These are phyloP conservation scores for Spathaspora sp. DNA, from an alignment of 805 yeast species.

Conservation along the genomic window DNA sequence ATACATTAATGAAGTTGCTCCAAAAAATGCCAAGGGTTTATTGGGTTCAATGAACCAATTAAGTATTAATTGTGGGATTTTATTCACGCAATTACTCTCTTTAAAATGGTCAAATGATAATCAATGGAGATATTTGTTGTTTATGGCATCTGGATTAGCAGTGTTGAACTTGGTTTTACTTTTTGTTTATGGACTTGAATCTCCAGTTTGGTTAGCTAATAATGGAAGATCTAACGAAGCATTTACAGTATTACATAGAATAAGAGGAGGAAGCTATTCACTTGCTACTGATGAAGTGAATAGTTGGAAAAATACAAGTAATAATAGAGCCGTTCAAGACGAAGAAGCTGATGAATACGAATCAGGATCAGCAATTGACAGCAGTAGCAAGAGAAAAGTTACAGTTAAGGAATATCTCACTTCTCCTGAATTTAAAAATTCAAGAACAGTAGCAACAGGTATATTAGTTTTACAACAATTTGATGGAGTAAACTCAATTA, in stretches of 20 bases:
- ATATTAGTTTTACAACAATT: constrained; percentile 85
- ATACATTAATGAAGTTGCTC: constrained; percentile 76
- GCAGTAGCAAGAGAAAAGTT: constrained; percentile 12
- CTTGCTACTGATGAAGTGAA: constrained; percentile 33
- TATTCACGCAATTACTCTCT: constrained; percentile 75
- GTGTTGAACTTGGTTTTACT: constrained; percentile 40
- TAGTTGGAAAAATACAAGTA: constrained; percentile 26
- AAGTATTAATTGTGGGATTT: constrained; percentile 79
- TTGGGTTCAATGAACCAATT: constrained; percentile 91
- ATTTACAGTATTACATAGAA: constrained; percentile 27
- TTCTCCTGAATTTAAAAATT: constrained; percentile 48
- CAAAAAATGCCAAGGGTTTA: constrained; percentile 62
- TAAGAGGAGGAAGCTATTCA: constrained; percentile 38
- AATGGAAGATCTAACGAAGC: constrained; percentile 46
- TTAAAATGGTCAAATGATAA: constrained; percentile 58
- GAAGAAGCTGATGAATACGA: constrained; percentile 11
- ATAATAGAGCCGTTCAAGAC: neutral
- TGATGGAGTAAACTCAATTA: constrained; percentile 88
- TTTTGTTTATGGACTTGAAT: constrained; percentile 52
- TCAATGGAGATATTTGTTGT: constrained; percentile 71
- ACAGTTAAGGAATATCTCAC: constrained; percentile 44
- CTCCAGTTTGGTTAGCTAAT: constrained; percentile 77
- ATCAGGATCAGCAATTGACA: constrained; percentile 7
- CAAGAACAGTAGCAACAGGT: constrained; percentile 64
- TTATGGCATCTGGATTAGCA: constrained; percentile 58